phyloP scores from a whole-genome alignment of 371 early-diverging fungal genomes.

The Lichtheimia corymbifera region DNA sequence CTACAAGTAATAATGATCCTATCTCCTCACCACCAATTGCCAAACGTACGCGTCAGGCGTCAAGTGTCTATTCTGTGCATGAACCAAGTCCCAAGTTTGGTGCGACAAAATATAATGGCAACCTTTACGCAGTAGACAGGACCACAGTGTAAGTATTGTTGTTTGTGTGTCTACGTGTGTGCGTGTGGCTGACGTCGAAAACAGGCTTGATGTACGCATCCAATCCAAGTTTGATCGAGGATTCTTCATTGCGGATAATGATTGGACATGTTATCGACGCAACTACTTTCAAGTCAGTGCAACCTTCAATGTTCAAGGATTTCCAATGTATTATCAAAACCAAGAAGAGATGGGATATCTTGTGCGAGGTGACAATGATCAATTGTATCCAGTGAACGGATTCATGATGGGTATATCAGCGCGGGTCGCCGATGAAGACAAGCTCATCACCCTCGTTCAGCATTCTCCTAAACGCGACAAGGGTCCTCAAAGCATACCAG shows the following conservation, averaged over 20 bases:
- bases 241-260: constrained; percentile 77
- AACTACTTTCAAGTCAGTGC: constrained; percentile 92
- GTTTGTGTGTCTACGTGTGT: too few relatives aligned
- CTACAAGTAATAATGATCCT: not conserved
- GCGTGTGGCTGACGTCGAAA: not conserved
- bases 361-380: constrained; percentile 32
- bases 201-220: constrained; percentile 39
- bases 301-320: constrained; percentile 63
- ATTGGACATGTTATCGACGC: constrained; percentile 95
- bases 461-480: constrained; percentile 94
- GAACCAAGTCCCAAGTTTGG: constrained; percentile 23
- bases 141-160: constrained; percentile 10
- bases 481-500: constrained; percentile 81
- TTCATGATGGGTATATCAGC: constrained; percentile 75
- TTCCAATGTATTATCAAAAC: constrained; percentile 29
- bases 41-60: constrained; percentile 12
- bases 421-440: constrained; percentile 59
- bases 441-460: constrained; percentile 76
- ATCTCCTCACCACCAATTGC: not conserved
- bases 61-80: constrained; percentile 8
- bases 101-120: constrained; percentile 24
- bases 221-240: constrained; percentile 77
- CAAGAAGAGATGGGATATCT: constrained; percentile 24
- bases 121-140: constrained; percentile 17
- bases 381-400: constrained; percentile 32